Conservation (phyloP, 257 asterid species). For the Buddleja alternifolia region DNA sequence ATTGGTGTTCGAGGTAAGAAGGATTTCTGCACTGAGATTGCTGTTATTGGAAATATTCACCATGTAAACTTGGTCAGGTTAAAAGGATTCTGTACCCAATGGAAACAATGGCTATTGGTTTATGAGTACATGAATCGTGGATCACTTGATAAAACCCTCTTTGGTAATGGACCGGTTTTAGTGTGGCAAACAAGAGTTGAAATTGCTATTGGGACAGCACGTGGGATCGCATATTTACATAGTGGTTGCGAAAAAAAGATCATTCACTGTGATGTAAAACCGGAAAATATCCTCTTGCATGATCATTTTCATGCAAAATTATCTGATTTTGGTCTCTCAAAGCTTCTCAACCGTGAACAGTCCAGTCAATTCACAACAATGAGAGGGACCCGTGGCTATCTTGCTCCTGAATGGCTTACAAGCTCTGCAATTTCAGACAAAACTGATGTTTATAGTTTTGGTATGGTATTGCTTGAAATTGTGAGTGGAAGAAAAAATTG, state of each 20-base stretch:
- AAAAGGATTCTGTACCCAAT: slow-evolving; percentile 69
- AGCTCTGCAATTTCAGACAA: slow-evolving; percentile 73
- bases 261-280: slow-evolving; percentile 79
- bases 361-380: slow-evolving; percentile 69
- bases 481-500: slow-evolving; percentile 80
- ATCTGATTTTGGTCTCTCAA: slow-evolving; percentile 83
- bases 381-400: slow-evolving; percentile 89
- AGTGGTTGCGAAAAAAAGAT: slow-evolving; percentile 70
- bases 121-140: slow-evolving; percentile 83
- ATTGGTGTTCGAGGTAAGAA: slow-evolving; percentile 57
- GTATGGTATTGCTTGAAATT: slow-evolving; percentile 74
- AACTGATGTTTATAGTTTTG: slow-evolving; percentile 77
- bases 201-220: slow-evolving; percentile 71
- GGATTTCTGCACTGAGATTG: slow-evolving; percentile 75
- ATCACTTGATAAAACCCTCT: slow-evolving; percentile 67
- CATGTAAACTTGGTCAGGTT: slow-evolving; percentile 73
- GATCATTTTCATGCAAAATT: slow-evolving; percentile 62
- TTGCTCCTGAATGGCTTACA: slow-evolving; percentile 87
- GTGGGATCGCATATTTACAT: slow-evolving; percentile 80
- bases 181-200: slow-evolving; percentile 72
- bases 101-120: slow-evolving; percentile 58
- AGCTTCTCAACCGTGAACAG: slow-evolving; percentile 61
- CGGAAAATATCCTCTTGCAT: slow-evolving; percentile 76
- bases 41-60: slow-evolving; percentile 68
- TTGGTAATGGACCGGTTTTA: slow-evolving; percentile 58